Evolutionary conservation across 1,284 basidiomycete genomes (phyloP).

Genomic region (Sporisorium scitamineum): DNA sequence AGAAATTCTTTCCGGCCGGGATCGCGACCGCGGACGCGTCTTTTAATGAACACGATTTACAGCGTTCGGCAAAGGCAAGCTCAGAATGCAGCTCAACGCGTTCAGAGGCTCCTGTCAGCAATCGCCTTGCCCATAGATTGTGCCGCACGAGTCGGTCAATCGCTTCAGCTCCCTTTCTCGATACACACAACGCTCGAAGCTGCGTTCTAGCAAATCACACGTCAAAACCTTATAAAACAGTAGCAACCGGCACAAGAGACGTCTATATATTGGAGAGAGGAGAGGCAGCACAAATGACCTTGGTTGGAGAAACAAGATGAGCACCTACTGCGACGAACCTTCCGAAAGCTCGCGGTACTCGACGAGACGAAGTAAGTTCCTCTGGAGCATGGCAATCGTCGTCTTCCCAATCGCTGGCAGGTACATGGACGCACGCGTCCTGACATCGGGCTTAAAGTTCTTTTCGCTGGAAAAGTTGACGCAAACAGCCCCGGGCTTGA

Average conservation of each 20-base stretch:
- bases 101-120: not conserved
- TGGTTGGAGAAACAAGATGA: not conserved
- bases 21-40: conserved; percentile 6
- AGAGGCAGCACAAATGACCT: not conserved
- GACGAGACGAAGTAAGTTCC: conserved; percentile 78
- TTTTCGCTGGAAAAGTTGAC: conserved; percentile 95
- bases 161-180: too few relatives aligned
- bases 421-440: conserved; percentile 76
- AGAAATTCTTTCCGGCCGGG: conserved; percentile 32
- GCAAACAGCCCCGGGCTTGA: conserved; percentile 93
- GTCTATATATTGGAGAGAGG: conserved; percentile 19
- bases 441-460: conserved; percentile 93
- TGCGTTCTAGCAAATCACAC: not conserved
- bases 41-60: not conserved
- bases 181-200: too few relatives aligned
- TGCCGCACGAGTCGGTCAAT: conserved; percentile 9
- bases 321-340: conserved; percentile 9
- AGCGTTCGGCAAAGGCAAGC: not conserved
- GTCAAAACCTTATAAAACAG: too few relatives aligned
- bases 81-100: too few relatives aligned
- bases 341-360: conserved; percentile 56
- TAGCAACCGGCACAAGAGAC: conserved; percentile 6
- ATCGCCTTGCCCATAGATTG: not conserved
- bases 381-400: conserved; percentile 94
- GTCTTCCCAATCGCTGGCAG: conserved; percentile 91